A percentile compares a stretch with the other conserved stretches of the same genome.
phyloP scores from a whole-genome alignment of 306 rosid species.

The Quercus glauca region DNA sequence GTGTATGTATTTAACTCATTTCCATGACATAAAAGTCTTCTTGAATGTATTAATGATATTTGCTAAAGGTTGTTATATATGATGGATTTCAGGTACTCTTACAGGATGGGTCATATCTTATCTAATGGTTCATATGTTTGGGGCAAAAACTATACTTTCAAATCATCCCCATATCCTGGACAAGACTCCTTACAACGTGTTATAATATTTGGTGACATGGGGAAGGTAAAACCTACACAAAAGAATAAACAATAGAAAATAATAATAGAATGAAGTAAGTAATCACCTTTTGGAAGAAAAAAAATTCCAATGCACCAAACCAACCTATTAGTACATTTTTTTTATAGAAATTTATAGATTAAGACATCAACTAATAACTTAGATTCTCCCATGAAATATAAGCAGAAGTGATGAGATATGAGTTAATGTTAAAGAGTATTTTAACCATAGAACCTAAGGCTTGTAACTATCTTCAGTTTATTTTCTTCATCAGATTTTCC shows the following conservation, averaged over 20 bases:
- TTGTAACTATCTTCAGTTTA: no score
- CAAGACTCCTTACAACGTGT: constrained; percentile 81
- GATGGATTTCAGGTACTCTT: constrained; percentile 47
- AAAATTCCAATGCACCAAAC: no score
- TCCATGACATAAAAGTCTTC: background rate
- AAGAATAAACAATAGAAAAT: background rate
- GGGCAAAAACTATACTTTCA: constrained; percentile 67
- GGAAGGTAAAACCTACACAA: constrained; percentile 49
- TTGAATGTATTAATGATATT: background rate
- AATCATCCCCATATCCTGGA: constrained; percentile 87
- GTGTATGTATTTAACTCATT: constrained; percentile 39
- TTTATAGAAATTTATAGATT: no score
- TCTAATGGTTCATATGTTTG: constrained; percentile 38
- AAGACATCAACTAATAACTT: no score
- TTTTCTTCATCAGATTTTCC: no score
- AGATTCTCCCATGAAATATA: no score
- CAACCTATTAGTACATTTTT: no score
- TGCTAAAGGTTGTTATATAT: constrained; percentile 1
- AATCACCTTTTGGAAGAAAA: no score
- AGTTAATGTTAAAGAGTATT: no score
- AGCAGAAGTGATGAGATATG: no score
- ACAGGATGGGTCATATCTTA: constrained; percentile 55
- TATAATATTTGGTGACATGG: constrained; percentile 88
- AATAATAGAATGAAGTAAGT: no score
- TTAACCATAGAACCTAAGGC: no score